Evolutionary conservation across 768 basidiomycete genomes (phyloP).

Genomic region (Trametes elegans): DNA sequence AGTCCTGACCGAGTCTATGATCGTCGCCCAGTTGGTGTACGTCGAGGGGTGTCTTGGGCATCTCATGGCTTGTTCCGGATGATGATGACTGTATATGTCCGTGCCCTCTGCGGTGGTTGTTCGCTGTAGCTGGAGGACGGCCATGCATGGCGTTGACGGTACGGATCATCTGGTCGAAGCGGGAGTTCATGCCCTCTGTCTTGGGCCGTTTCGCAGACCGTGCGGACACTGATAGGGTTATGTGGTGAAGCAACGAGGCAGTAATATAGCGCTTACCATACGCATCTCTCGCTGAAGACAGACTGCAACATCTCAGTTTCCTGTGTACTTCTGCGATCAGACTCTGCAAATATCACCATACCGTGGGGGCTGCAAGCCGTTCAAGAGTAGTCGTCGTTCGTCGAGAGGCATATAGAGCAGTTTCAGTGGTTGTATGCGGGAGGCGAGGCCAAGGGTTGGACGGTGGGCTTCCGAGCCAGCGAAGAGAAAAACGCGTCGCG

Average conservation of each 20-base stretch:
- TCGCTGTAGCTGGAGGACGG: not conserved
- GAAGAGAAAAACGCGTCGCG: not conserved
- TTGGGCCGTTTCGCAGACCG: slow-evolving; percentile 46
- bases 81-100: slow-evolving; percentile 38
- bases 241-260: not conserved
- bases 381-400: slow-evolving; percentile 2
- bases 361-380: slow-evolving; percentile 8
- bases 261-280: not conserved
- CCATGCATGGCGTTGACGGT: slow-evolving; percentile 45
- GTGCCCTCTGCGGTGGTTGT: slow-evolving; percentile 20
- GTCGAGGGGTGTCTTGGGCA: slow-evolving; percentile 42
- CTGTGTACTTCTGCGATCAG: not conserved
- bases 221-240: not conserved
- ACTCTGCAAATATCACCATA: not conserved
- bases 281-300: not conserved
- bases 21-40: slow-evolving; percentile 35
- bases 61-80: slow-evolving; percentile 41
- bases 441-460: too few species aligned
- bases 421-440: not conserved
- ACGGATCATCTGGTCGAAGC: slow-evolving; percentile 67
- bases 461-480: too few species aligned
- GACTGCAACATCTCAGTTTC: not conserved
- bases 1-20: slow-evolving; percentile 37
- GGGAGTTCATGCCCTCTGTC: slow-evolving; percentile 50
- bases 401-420: not conserved